Conservation (phyloP, 306 rosid genomes). For the Lotus japonicus region DNA sequence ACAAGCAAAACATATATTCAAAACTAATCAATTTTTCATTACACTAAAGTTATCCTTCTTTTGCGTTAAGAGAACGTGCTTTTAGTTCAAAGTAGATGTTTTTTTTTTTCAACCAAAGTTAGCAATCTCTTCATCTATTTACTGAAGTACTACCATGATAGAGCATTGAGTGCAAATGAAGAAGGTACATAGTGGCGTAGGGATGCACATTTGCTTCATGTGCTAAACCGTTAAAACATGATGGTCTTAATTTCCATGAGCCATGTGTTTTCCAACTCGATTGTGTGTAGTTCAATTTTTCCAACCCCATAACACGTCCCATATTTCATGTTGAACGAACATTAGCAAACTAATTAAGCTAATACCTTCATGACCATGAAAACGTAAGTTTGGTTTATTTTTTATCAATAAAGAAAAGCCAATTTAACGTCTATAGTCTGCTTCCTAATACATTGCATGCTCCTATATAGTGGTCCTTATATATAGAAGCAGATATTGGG, state of each 20-base stretch:
- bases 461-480: neutral
- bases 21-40: neutral
- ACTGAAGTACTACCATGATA: too few species aligned
- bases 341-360: too few species aligned
- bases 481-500: constrained; percentile 13
- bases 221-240: constrained; percentile 22
- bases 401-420: constrained; percentile 20
- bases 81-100: constrained; percentile 17
- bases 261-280: constrained; percentile 41
- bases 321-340: too few species aligned
- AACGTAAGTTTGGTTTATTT: constrained; percentile 13
- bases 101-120: constrained; percentile 5
- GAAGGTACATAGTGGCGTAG: constrained; percentile 13
- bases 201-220: constrained; percentile 25
- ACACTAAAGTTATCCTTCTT: neutral
- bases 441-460: neutral
- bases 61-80: constrained; percentile 19
- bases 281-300: constrained; percentile 29
- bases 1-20: neutral
- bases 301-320: constrained; percentile 10
- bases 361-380: neutral
- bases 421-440: constrained; percentile 17
- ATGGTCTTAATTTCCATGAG: constrained; percentile 16
- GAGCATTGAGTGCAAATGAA: constrained; percentile 30
- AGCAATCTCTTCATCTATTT: neutral